Percentiles rank a stretch among this genome's conserved stretches.
Evolutionary conservation across 192 early-diverging fungal species (phyloP).

Genomic region (Thamnidium elegans): DNA sequence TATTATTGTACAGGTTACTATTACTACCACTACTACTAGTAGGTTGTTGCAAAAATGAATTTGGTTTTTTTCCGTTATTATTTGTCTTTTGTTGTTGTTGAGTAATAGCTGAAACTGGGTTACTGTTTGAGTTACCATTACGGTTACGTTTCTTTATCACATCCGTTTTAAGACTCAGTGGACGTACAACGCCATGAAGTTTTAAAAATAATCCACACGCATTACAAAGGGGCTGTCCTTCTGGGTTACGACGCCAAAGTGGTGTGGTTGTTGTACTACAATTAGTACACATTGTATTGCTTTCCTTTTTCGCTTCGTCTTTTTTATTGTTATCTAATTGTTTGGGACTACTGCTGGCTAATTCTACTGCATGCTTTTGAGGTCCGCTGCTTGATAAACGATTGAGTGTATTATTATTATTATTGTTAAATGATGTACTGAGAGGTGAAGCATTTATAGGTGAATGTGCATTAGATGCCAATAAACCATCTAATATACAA

Average conservation of each 20-base stretch:
- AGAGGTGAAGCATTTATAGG: too few relatives aligned
- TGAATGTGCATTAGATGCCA: too few relatives aligned
- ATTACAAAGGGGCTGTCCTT: constrained; percentile 87
- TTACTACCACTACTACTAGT: too few relatives aligned
- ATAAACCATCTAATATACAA: too few relatives aligned
- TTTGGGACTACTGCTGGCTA: too few relatives aligned
- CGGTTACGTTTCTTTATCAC: constrained; percentile 86
- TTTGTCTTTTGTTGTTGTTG: not conserved
- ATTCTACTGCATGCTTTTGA: too few relatives aligned
- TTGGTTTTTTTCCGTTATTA: not conserved
- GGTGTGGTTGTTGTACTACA: constrained; percentile 82
- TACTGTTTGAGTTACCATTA: constrained; percentile 19
- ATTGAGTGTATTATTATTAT: not conserved
- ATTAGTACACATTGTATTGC: constrained; percentile 60
- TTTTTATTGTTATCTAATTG: too few relatives aligned
- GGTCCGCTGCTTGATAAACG: not conserved
- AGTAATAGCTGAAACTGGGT: not conserved
- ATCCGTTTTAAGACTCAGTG: constrained; percentile 77
- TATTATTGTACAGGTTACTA: not conserved
- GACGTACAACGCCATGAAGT: constrained; percentile 80
- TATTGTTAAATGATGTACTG: not conserved
- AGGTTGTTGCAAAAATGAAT: too few relatives aligned
- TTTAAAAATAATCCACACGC: constrained; percentile 93
- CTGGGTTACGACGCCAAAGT: constrained; percentile 80
- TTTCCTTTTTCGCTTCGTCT: constrained; percentile 1